phyloP scores from a whole-genome alignment of 148 eudicot genomes.

The Beta vulgaris region DNA sequence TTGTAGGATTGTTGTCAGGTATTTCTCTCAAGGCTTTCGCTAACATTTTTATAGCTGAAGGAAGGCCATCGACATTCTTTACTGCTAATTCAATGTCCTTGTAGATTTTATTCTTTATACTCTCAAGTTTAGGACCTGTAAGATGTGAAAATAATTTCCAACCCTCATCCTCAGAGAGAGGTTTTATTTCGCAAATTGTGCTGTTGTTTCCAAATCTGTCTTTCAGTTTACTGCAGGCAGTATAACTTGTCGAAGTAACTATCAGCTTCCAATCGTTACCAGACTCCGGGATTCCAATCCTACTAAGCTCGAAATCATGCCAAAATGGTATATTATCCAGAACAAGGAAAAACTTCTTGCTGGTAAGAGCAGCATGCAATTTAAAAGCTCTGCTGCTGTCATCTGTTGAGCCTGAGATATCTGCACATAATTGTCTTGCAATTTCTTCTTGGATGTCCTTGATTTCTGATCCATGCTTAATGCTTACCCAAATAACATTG shows the following conservation, averaged over 20 bases:
- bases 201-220: not conserved
- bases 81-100: constrained; percentile 10
- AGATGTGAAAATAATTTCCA: constrained; percentile 31
- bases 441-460: constrained; percentile 34
- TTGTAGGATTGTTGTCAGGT: constrained; percentile 15
- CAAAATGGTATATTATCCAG: constrained; percentile 29
- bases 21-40: constrained; percentile 24
- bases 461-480: constrained; percentile 19
- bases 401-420: constrained; percentile 20
- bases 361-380: constrained; percentile 6
- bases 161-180: constrained; percentile 22
- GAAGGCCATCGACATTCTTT: constrained; percentile 28
- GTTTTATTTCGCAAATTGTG: constrained; percentile 26
- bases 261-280: constrained; percentile 25
- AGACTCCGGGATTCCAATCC: constrained; percentile 37
- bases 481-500: constrained; percentile 33
- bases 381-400: constrained; percentile 22
- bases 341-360: constrained; percentile 28
- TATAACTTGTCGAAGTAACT: constrained; percentile 25
- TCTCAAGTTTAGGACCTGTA: constrained; percentile 13
- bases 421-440: constrained; percentile 22
- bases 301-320: constrained; percentile 28
- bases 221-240: constrained; percentile 21
- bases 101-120: constrained; percentile 8
- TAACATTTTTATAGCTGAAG: constrained; percentile 26